Base-by-base conservation (phyloP, 106 monocot genomes). In the Dioscorea alata region DNA sequence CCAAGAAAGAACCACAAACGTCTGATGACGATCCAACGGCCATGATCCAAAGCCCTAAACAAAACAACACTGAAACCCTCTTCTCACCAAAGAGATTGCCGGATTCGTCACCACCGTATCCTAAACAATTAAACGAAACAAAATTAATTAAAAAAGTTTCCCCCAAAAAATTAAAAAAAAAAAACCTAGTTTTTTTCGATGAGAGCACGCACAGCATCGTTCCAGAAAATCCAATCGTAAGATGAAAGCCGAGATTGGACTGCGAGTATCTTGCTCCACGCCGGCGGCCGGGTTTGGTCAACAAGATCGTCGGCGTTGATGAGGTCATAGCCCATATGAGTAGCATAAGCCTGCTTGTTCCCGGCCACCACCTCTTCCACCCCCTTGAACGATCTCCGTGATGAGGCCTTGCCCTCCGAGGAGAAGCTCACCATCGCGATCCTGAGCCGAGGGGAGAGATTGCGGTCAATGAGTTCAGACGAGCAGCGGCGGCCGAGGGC, bases 171-270 rank as follows among this genome's bases (percentile, higher is more conserved):
- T n/a, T n/a, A n/a, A n/a, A n/a, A n/a, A n/a, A 15, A 14, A 49
- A 4, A 13, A 20, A 64, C 21, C 0, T 23, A 49, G 64, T 19
- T 12, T n/a, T 19, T 12, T n/a, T 15, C 15, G 2, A 51, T 19
- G 25, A 67, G 24, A 1, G 17, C 4, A 69, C 85, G 63, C 67
- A 94, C 94, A 0, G 85, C 94, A 62, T 94, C 90, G 75, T 94
- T 87, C 94, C 90, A 90, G 83, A 94, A 94, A 48, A 94, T 62
- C 90, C 94, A 94, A 51, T 90, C 80, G 72, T 85, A 81, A 50
- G 8, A 2, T 15, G 6, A 58, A 50, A 94, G 80, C 17, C 60
- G 66, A 13, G 74, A 69, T 17, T 67, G 79, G 73, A 90, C 52
- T 66, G 88, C 88, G 2, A 62, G 70, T 60, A 88, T 81, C 81